Evolutionary conservation across 2,329 filamentous ascomycete species (phyloP).

Genomic region (Lasiodiplodia citricola): DNA sequence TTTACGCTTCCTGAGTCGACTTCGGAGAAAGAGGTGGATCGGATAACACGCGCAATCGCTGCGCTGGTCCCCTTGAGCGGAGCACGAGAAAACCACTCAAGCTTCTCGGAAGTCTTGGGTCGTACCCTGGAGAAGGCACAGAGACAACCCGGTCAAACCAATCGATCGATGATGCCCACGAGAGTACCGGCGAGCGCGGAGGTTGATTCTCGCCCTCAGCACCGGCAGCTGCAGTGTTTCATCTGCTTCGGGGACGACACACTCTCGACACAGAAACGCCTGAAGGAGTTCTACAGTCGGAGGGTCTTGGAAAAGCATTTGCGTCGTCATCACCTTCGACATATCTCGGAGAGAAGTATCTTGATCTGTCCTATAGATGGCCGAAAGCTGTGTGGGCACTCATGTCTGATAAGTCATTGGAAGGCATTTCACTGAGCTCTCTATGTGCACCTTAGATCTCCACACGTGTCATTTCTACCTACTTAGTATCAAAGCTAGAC

Average conservation of each 20-base stretch:
- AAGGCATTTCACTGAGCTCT: background rate
- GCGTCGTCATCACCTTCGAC: background rate
- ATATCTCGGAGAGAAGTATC: background rate
- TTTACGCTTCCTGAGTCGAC: background rate
- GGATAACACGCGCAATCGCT: background rate
- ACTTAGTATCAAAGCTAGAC: no score
- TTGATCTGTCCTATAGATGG: background rate
- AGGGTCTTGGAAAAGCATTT: background rate
- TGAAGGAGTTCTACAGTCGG: background rate
- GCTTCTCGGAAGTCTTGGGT: background rate
- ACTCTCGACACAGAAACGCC: background rate
- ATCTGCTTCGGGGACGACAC: background rate
- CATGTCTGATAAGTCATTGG: background rate
- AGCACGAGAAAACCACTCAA: background rate
- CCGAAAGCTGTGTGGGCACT: background rate
- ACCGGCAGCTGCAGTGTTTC: background rate
- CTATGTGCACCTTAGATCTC: background rate
- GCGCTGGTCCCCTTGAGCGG: background rate
- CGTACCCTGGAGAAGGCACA: background rate
- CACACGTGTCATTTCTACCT: background rate
- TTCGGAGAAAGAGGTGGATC: background rate
- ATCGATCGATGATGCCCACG: no score
- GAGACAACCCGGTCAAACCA: no score
- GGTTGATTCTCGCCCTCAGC: no score
- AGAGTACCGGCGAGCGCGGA: no score